Evolutionary conservation across 148 eudicot genomes (phyloP), one percentile per base, ranked within the genome.

Genomic region (Silene conica): DNA sequence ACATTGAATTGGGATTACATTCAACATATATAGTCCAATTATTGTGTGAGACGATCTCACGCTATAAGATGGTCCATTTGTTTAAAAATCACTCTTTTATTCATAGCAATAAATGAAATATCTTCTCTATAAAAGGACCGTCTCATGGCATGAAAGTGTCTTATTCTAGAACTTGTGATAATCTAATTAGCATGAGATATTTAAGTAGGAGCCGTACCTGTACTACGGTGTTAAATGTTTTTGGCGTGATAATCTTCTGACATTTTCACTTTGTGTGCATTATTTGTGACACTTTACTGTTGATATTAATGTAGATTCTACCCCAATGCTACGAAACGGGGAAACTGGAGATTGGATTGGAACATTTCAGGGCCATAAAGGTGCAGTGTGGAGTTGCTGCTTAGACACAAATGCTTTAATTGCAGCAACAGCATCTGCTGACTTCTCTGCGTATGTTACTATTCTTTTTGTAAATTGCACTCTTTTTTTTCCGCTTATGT

Each of bases 321-420:
- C 72, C 57, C 97, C 97, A 5, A 92, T 92, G 97, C 90, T 92
- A 43, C 86, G 97, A 85, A 92, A 92, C 79, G 97, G 97, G 46
- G 95, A 92, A 73, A 89, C 95, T 73, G 97, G 97, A 74, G 97
- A 92, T 69, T 92, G 97, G 97, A 88, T 92, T 80, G 97, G 97
- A 73, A 92, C 97, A 23, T 92, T 92, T 79, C 85, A 89, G 83
- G 97, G 97, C 22, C 97, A 92, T 76, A 92, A 92, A 84, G 97
- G 97, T 70, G 97, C 97, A 69, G 97, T 92, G 8, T 92, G 97
- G 97, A 89, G 95, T 82, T 89, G 95, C 77, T 92, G 97, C 79
- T 83, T 92, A 73, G 95, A 92, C 74, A 85, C 85, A 28, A 87
- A 87, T 82, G 97, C 95, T 81, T 75, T 89, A 57, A 85, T 82